These are phyloP conservation scores for Exobasidium rhododendri DNA, from an alignment of 1,284 basidiomycete genomes.

Conservation along the genomic window DNA sequence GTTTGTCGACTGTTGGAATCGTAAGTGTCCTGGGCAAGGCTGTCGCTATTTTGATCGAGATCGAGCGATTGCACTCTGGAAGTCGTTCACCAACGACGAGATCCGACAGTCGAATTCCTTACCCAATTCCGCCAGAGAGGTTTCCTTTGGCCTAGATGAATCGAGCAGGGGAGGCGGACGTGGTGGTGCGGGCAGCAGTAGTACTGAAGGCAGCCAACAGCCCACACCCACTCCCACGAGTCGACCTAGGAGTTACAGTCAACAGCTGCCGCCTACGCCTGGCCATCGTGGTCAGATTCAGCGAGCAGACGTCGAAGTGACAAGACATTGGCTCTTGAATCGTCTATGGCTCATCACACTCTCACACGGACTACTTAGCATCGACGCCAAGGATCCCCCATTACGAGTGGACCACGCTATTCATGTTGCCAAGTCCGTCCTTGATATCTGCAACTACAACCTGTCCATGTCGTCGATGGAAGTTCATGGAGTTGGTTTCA, in stretches of 20 bases:
- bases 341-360: slow-evolving; percentile 39
- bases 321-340: slow-evolving; percentile 40
- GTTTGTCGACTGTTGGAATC: slow-evolving; percentile 48
- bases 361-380: slow-evolving; percentile 25
- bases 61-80: slow-evolving; percentile 29
- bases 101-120: background rate
- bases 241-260: background rate
- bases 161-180: background rate
- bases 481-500: slow-evolving; percentile 40
- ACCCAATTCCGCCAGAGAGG: background rate
- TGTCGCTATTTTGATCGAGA: slow-evolving; percentile 31
- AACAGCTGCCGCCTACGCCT: background rate
- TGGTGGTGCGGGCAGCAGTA: background rate
- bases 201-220: background rate
- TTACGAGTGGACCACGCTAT: slow-evolving; percentile 35
- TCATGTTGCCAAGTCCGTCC: slow-evolving; percentile 35
- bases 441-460: slow-evolving; percentile 33
- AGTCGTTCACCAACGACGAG: slow-evolving; percentile 31
- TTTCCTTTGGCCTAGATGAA: background rate
- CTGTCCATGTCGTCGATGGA: slow-evolving; percentile 36
- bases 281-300: slow-evolving; percentile 22
- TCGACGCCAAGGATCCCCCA: slow-evolving; percentile 25
- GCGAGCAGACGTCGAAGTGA: slow-evolving; percentile 41
- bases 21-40: slow-evolving; percentile 31
- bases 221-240: background rate